These are phyloP conservation scores for Forsythia suspensa DNA, from an alignment of 257 asterid genomes.

Conservation along the genomic window DNA sequence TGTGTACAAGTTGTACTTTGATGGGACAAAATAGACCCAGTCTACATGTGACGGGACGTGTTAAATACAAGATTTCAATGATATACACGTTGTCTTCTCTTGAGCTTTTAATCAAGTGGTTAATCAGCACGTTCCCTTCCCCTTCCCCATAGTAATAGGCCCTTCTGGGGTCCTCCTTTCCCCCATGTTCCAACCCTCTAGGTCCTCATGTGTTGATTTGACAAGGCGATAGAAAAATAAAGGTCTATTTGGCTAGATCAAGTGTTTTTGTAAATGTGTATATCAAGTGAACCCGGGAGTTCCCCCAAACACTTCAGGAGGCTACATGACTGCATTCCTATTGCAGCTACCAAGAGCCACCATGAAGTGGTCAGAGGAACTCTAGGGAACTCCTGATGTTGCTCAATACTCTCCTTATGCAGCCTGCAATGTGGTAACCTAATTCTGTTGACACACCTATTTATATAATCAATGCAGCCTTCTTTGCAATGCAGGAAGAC, in stretches of 20 bases:
- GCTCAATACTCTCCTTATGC: not conserved
- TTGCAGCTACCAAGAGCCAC: conserved; percentile 1
- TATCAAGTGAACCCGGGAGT: conserved; percentile 16
- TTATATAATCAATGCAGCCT: not conserved
- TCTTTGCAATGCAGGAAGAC: not conserved
- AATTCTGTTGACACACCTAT: not conserved
- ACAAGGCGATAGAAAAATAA: not conserved
- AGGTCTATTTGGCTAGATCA: not conserved
- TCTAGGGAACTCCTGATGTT: conserved; percentile 31
- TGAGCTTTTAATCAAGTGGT: too few species aligned
- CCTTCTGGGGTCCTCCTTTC: too few species aligned
- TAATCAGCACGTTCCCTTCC: too few species aligned
- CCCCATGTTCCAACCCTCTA: too few species aligned
- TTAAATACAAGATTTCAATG: too few species aligned
- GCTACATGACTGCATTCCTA: not conserved
- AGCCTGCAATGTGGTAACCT: not conserved
- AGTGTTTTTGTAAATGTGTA: not conserved
- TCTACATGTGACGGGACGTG: too few species aligned
- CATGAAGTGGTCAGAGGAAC: conserved; percentile 37
- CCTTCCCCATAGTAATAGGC: too few species aligned
- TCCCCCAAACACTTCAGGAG: conserved; percentile 38
- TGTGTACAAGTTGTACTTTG: too few species aligned
- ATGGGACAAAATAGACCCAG: too few species aligned
- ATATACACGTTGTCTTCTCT: too few species aligned
- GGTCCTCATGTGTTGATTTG: not conserved